Base-by-base conservation (phyloP, 768 basidiomycete species). In the Guyanaporus albipodus region DNA sequence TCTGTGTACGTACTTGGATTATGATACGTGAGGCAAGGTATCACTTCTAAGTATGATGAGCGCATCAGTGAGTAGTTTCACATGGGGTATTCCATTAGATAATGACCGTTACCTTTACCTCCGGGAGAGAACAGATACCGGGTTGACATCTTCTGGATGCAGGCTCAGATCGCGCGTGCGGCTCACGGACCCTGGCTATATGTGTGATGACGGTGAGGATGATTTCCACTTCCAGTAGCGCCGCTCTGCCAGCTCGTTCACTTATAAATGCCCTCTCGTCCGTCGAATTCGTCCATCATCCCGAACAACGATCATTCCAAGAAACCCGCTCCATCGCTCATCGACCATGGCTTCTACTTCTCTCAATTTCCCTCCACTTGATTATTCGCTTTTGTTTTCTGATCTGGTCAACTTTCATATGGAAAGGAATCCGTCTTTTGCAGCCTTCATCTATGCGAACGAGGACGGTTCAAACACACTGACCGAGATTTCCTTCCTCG, bases 351-450 rank as follows among this genome's bases (percentile, higher is more conserved):
- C 29, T 1, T 14, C 46, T 19, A 2, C 14, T 4, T 8, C 5
- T 32, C 28, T 46, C 28, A 3, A 39, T 10, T 45, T 46, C n/a
- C 61, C 66, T 24, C 56, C 63, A 31, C 53, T 65, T 3, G 61
- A 63, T 37, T 29, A 35, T 12, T 58, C 64, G 2, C 44, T 52
- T 7, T 21, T 61, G 4, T 37, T 67, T n/a, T 32, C 65, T 11
- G 65, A 61, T 24, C 17, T 64, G 38, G 17, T 63, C 2, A 51
- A 56, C 38, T 63, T 64, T 28, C 54, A 60, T 32, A 54, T 61
- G 41, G 44, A 56, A 14, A 54, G 37, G 33, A 67, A 67, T 33
- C 38, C 67, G 0, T 28, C 42, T n/a, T 39, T 55, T 15, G 63
- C 66, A 1, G 34, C 53, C 10, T 66, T 52, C 24, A 44, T 51